phyloP scores from a whole-genome alignment of 805 yeast genomes.

The Schwanniomyces sp. region DNA sequence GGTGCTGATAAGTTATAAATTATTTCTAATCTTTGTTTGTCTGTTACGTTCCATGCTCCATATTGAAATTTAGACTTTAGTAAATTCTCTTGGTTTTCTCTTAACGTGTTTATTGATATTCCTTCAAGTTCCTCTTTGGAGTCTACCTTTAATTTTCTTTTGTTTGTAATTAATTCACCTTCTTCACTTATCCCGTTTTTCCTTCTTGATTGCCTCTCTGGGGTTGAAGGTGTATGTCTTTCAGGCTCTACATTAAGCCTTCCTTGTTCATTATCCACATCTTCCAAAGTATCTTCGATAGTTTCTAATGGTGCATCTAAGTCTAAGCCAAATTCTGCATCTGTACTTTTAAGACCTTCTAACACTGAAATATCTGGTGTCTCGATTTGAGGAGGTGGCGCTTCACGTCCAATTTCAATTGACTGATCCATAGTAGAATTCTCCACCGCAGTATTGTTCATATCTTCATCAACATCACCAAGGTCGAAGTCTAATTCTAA shows the following conservation, averaged over 20 bases:
- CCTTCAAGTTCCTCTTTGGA: slow-evolving; percentile 44
- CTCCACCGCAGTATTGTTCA: slow-evolving; percentile 9
- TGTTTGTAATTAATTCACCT: slow-evolving; percentile 48
- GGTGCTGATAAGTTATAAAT: slow-evolving; percentile 36
- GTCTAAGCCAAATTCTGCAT: slow-evolving; percentile 28
- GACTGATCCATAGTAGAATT: slow-evolving; percentile 39
- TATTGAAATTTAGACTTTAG: slow-evolving; percentile 18
- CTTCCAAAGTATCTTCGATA: slow-evolving; percentile 19
- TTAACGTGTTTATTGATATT: slow-evolving; percentile 32
- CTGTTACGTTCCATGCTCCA: slow-evolving; percentile 27
- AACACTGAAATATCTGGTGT: slow-evolving; percentile 25
- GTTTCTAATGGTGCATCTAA: slow-evolving; percentile 45
- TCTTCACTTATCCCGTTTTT: slow-evolving; percentile 30
- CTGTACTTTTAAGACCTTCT: slow-evolving; percentile 13
- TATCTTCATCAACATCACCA: slow-evolving; percentile 18
- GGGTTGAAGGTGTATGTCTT: slow-evolving; percentile 21
- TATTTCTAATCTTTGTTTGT: slow-evolving; percentile 31
- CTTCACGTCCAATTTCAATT: slow-evolving; percentile 56
- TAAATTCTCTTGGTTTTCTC: slow-evolving; percentile 26
- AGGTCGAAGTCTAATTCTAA: slow-evolving; percentile 52
- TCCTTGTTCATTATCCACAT: slow-evolving; percentile 6
- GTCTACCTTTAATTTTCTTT: slow-evolving; percentile 49
- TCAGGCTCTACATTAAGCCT: slow-evolving; percentile 11
- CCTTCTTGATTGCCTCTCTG: background rate
- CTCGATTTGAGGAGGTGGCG: slow-evolving; percentile 13